Percentiles rank a stretch among this genome's conserved stretches.
Conservation (phyloP, 1,284 basidiomycete genomes). For the Pisolithus thermaeus region DNA sequence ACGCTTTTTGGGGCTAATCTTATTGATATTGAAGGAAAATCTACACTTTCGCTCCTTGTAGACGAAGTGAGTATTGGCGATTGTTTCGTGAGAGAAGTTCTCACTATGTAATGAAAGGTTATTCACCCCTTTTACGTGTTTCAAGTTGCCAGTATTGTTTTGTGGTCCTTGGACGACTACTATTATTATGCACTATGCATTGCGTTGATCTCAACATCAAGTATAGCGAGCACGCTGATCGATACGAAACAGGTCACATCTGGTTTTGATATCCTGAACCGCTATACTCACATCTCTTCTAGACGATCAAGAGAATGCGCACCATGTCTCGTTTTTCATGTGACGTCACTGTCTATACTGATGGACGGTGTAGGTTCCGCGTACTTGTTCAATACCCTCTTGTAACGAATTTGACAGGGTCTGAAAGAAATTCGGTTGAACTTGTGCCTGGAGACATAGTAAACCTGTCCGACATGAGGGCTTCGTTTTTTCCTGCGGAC, state of each 20-base stretch:
- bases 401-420: conserved; percentile 45
- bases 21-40: conserved; percentile 90
- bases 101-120: conserved; percentile 30
- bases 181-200: conserved; percentile 99
- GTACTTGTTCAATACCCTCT: not conserved
- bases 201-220: conserved; percentile 84
- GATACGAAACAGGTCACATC: conserved; percentile 81
- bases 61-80: conserved; percentile 65
- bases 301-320: conserved; percentile 92
- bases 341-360: conserved; percentile 66
- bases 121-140: conserved; percentile 98
- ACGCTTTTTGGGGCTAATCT: conserved; percentile 83
- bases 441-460: conserved; percentile 94
- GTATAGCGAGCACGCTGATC: conserved; percentile 82
- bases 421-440: conserved; percentile 66
- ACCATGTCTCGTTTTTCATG: conserved; percentile 96
- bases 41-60: conserved; percentile 73
- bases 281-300: conserved; percentile 11
- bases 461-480: conserved; percentile 75
- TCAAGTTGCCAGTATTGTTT: conserved; percentile 91
- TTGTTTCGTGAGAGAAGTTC: not conserved
- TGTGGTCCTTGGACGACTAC: conserved; percentile 95
- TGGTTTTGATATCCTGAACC: not conserved
- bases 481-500: conserved; percentile 85
- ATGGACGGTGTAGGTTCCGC: conserved; percentile 64